These are phyloP conservation scores for Corinectria fuckeliana DNA, from an alignment of 2,329 filamentous ascomycete species.

Conservation along the genomic window DNA sequence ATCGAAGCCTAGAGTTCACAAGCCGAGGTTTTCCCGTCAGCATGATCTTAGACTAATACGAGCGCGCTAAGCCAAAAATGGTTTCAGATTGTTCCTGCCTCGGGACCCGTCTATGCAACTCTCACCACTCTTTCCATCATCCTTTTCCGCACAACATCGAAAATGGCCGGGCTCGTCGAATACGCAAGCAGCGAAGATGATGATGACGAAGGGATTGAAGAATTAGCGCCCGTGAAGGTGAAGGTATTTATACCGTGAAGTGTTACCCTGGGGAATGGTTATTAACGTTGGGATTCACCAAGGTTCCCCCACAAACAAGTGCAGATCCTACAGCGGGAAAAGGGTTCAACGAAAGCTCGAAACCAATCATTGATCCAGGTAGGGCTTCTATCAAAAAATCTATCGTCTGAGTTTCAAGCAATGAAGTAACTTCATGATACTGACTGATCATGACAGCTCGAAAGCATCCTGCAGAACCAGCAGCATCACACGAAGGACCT, in stretches of 20 bases:
- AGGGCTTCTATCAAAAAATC: background rate
- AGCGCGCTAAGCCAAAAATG: constrained; percentile 29
- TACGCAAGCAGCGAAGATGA: constrained; percentile 62
- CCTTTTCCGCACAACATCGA: constrained; percentile 26
- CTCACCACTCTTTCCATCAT: constrained; percentile 3
- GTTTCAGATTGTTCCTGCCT: constrained; percentile 22
- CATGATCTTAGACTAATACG: background rate
- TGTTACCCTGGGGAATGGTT: background rate
- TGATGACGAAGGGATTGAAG: constrained; percentile 40
- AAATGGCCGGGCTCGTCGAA: constrained; percentile 53
- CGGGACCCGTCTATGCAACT: constrained; percentile 12
- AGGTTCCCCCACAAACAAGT: background rate
- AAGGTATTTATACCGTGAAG: background rate
- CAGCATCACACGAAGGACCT: constrained; percentile 15
- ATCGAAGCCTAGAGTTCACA: constrained; percentile 22
- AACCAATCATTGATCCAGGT: background rate
- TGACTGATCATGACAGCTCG: background rate
- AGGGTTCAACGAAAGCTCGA: background rate
- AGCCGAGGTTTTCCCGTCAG: constrained; percentile 24
- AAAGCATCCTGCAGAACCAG: constrained; percentile 1
- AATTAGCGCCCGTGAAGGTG: constrained; percentile 18
- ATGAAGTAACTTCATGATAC: background rate
- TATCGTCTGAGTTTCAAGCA: background rate
- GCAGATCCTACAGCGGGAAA: background rate
- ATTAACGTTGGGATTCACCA: constrained; percentile 1